Evolutionary conservation across 2,329 filamentous ascomycete genomes (phyloP).

Genomic region (Apiospora koreana): DNA sequence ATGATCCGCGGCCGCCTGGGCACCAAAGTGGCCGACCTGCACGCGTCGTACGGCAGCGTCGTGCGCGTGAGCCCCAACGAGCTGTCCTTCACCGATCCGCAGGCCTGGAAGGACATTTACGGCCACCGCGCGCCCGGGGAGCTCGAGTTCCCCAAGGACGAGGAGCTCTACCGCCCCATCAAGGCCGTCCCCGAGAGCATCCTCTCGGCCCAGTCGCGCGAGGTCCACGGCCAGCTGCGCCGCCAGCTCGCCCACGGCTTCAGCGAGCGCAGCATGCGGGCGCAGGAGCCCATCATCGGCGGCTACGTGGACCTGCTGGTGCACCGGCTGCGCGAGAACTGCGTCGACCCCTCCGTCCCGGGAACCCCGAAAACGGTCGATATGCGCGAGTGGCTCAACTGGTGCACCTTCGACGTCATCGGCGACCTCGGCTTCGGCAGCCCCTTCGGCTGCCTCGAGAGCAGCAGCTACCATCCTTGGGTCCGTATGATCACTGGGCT

Average conservation of each 20-base stretch:
- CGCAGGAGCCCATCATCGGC: constrained; percentile 41
- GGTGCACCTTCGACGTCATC: constrained; percentile 44
- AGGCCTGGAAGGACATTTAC: constrained; percentile 43
- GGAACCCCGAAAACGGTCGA: constrained; percentile 23
- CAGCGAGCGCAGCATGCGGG: constrained; percentile 39
- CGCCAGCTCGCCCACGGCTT: constrained; percentile 42
- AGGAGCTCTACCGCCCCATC: constrained; percentile 29
- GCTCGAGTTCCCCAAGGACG: constrained; percentile 32
- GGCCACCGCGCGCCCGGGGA: constrained; percentile 34
- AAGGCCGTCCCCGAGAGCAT: constrained; percentile 28
- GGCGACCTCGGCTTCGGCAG: constrained; percentile 49
- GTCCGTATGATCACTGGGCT: constrained; percentile 31
- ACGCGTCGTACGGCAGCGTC: constrained; percentile 39
- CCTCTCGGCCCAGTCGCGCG: constrained; percentile 29
- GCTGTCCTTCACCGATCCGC: constrained; percentile 39
- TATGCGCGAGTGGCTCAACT: constrained; percentile 42
- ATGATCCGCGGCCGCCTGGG: constrained; percentile 25
- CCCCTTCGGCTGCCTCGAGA: constrained; percentile 39
- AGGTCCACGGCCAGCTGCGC: constrained; percentile 35
- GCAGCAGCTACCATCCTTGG: constrained; percentile 37
- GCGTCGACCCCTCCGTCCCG: background rate
- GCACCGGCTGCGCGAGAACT: constrained; percentile 28
- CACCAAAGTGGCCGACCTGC: constrained; percentile 29
- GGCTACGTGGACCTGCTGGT: constrained; percentile 39
- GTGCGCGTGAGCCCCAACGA: constrained; percentile 44